A percentile compares a stretch with the other conserved stretches of the same genome.
Evolutionary conservation across 176 grass and related monocot species (phyloP).

Genomic region (Sorghum bicolor): Sorghum_bicolor_NCBIv3 NC_012872.2:1676501-1677000

Average conservation of each 20-base stretch:
- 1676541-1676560: too few species aligned
- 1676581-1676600: slow-evolving; percentile 14
- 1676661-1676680: neutral
- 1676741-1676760: too few species aligned
- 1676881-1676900: slow-evolving; percentile 24
- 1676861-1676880: neutral
- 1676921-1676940: neutral
- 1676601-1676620: slow-evolving; percentile 32
- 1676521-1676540: slow-evolving; percentile 40
- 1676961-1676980: slow-evolving; percentile 2
- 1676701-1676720: neutral
- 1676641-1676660: slow-evolving; percentile 53
- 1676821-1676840: too few species aligned
- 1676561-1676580: slow-evolving; percentile 19
- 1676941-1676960: slow-evolving; percentile 20
- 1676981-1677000: neutral
- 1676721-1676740: neutral
- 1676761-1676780: too few species aligned
- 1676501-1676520: slow-evolving; percentile 62
- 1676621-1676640: slow-evolving; percentile 48
- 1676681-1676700: neutral
- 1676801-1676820: too few species aligned
- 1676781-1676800: too few species aligned
- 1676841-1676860: too few species aligned
- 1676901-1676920: neutral